phyloP scores from a whole-genome alignment of 306 rosid species.

The Quercus dentata region DNA sequence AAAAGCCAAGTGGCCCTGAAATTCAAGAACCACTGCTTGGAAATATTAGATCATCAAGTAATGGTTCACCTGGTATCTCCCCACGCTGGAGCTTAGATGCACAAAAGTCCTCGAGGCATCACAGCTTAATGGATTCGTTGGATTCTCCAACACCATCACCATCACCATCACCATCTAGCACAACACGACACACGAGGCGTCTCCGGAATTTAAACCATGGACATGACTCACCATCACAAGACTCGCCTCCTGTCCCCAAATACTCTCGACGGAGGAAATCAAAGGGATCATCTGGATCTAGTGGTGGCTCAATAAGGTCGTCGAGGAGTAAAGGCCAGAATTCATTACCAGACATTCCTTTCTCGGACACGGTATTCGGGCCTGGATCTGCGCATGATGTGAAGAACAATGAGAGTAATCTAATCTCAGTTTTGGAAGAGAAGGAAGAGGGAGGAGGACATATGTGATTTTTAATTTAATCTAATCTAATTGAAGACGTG shows the following conservation, averaged over 20 bases:
- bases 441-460: background rate
- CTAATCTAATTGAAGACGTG: background rate
- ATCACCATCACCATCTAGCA: background rate
- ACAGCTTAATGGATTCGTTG: slow-evolving; percentile 34
- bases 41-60: background rate
- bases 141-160: slow-evolving; percentile 19
- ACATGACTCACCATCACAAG: slow-evolving; percentile 25
- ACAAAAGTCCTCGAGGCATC: slow-evolving; percentile 43
- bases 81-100: slow-evolving; percentile 28
- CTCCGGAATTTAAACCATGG: slow-evolving; percentile 32
- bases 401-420: slow-evolving; percentile 1
- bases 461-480: slow-evolving; percentile 6
- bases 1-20: background rate
- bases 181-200: slow-evolving; percentile 40
- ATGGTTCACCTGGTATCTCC: slow-evolving; percentile 23
- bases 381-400: slow-evolving; percentile 10
- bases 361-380: slow-evolving; percentile 25
- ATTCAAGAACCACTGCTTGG: slow-evolving; percentile 12
- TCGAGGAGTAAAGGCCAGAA: slow-evolving; percentile 45
- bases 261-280: slow-evolving; percentile 44
- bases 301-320: slow-evolving; percentile 40
- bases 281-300: slow-evolving; percentile 46
- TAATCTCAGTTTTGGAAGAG: slow-evolving; percentile 21
- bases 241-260: slow-evolving; percentile 41
- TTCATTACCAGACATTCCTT: slow-evolving; percentile 48